Percentiles rank a stretch among this genome's conserved stretches.
Conservation (phyloP, 2,329 filamentous ascomycete species). For the Aspergillus ibericus region DNA sequence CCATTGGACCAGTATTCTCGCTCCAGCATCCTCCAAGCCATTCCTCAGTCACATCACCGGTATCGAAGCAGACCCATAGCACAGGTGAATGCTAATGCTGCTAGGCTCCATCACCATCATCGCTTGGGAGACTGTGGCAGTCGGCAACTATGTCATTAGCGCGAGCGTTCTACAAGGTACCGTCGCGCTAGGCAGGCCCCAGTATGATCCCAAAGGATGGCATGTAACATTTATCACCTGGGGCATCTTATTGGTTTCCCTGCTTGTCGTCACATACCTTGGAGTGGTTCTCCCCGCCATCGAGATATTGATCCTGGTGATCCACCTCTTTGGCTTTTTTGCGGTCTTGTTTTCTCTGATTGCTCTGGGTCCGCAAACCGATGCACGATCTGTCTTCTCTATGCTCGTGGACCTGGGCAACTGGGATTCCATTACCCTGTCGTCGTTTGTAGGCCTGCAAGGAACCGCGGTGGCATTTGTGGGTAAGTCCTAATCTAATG, state of each 20-base stretch:
- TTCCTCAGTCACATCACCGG: conserved; percentile 41
- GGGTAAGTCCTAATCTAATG: conserved; percentile 6
- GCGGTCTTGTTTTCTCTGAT: conserved; percentile 51
- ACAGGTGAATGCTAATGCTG: not conserved
- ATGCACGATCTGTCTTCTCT: conserved; percentile 20
- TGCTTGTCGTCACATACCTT: not conserved
- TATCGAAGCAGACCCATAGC: not conserved
- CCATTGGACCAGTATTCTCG: conserved; percentile 43
- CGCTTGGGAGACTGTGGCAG: not conserved
- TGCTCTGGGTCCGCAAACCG: conserved; percentile 40
- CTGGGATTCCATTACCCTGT: conserved; percentile 22
- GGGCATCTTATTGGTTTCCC: not conserved
- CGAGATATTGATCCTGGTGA: conserved; percentile 50
- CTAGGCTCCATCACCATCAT: not conserved
- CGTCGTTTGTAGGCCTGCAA: conserved; percentile 26
- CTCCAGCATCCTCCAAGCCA: conserved; percentile 34
- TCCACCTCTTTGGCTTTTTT: conserved; percentile 55
- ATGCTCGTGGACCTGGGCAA: conserved; percentile 23
- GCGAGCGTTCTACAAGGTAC: conserved; percentile 2
- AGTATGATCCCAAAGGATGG: conserved; percentile 45
- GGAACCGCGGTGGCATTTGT: conserved; percentile 23
- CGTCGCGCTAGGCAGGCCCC: conserved; percentile 15
- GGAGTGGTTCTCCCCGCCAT: conserved; percentile 46
- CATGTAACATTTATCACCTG: conserved; percentile 45
- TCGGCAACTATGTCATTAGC: not conserved